Conservation (phyloP, 768 basidiomycete genomes). For the Macrolepiota fuliginosa region DNA sequence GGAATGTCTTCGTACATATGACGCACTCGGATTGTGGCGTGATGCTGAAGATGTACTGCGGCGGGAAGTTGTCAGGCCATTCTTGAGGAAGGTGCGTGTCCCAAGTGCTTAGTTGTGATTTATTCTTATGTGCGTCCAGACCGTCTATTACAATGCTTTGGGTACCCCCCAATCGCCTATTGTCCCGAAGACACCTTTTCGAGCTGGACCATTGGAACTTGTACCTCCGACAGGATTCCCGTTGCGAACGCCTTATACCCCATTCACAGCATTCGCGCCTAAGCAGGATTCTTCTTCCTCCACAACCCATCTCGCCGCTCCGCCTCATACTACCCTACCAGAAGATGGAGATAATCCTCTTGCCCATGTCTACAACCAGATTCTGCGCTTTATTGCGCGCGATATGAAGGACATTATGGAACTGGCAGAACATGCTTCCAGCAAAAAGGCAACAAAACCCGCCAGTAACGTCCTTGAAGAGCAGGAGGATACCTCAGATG, state of each 20-base stretch:
- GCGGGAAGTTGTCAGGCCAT: constrained; percentile 66
- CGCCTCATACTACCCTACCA: constrained; percentile 38
- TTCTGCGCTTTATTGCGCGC: constrained; percentile 78
- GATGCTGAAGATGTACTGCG: constrained; percentile 88
- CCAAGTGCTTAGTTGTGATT: not conserved
- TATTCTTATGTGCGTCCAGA: constrained; percentile 39
- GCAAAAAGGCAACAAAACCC: not conserved
- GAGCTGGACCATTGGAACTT: constrained; percentile 27
- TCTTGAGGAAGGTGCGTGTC: constrained; percentile 71
- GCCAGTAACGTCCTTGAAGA: constrained; percentile 8
- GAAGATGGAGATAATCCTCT: constrained; percentile 69
- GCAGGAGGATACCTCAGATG: constrained; percentile 27
- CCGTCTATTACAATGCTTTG: constrained; percentile 70
- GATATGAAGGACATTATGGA: constrained; percentile 76
- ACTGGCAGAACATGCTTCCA: constrained; percentile 59
- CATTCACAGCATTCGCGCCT: constrained; percentile 50
- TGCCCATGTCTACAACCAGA: constrained; percentile 74
- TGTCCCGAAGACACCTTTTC: constrained; percentile 73
- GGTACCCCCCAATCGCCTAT: constrained; percentile 70
- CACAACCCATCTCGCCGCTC: constrained; percentile 30
- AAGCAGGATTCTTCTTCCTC: constrained; percentile 48
- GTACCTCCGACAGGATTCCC: constrained; percentile 26
- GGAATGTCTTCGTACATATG: constrained; percentile 80
- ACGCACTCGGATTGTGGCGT: constrained; percentile 75
- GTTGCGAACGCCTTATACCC: constrained; percentile 48